Evolutionary conservation across 805 yeast genomes (phyloP), one percentile per base, ranked within the genome.

Genomic region (Ogataea methanolica): DNA sequence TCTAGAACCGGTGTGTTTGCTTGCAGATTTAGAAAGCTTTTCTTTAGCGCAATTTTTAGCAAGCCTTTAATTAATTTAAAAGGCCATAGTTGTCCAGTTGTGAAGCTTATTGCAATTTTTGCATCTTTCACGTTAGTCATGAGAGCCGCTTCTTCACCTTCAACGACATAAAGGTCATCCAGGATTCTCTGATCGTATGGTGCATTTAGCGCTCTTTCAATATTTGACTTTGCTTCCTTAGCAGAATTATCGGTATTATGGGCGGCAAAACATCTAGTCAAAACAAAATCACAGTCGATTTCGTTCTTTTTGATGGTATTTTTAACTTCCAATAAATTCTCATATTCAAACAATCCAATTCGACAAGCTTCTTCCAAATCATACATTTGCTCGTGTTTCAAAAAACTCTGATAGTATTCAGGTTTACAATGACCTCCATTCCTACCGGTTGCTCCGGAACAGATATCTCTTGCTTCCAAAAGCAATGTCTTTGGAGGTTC

Each of bases 351-450:
- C 45, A 65, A 63, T n/a, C 57, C 68, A 9, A 66, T 58, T 39
- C 61, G 62, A 6, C 73, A 70, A 15, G 70, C 73, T 17, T 58
- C 50, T 37, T 59, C 41, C 33, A 46, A 42, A 39, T 67, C 61
- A 44, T 58, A 54, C 36, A 48, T 46, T 9, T 42, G 36, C 21
- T 46, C 55, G 41, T 49, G 54, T 22, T 45, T 42, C 9, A 47
- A 48, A 23, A 61, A 56, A n/a, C 39, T 51, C 35, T 49, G 42
- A 46, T 61, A 58, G 43, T 48, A 50, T 39, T 51, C 56, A 6
- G 78, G 75, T 40, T 73, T 71, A 43, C 75, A 52, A 53, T 75
- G 79, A 1, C 79, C 79, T 17, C 79, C 78, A 46, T 74, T 75
- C 46, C 79, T 58, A 16, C 76, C 78, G 2, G 76, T 72, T 15